These are phyloP conservation scores for Prototheca wickerhamii DNA, from an alignment of 163 green algal species.

Conservation along the genomic window DNA sequence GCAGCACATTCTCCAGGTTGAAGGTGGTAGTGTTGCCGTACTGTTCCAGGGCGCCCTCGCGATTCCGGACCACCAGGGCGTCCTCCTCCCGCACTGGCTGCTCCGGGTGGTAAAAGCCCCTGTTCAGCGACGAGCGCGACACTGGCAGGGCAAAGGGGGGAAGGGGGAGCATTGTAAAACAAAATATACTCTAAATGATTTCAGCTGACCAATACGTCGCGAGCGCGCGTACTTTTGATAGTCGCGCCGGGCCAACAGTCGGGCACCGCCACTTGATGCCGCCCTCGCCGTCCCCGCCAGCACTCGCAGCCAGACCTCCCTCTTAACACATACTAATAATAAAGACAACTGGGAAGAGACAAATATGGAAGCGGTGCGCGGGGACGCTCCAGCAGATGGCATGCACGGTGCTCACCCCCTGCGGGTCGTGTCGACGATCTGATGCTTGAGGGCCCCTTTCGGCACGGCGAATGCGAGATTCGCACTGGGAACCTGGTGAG, in stretches of 20 bases:
- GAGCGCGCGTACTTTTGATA: not conserved
- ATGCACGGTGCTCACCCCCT: too few relatives aligned
- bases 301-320: too few relatives aligned
- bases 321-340: too few relatives aligned
- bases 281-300: too few relatives aligned
- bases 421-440: too few relatives aligned
- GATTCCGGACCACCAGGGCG: not conserved
- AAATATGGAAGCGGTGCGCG: too few relatives aligned
- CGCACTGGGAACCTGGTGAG: too few relatives aligned
- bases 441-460: too few relatives aligned
- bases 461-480: too few relatives aligned
- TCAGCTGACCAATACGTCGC: not conserved
- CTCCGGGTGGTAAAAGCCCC: constrained; percentile 2
- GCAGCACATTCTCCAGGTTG: constrained; percentile 78
- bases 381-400: too few relatives aligned
- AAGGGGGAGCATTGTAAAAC: not conserved
- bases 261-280: too few relatives aligned
- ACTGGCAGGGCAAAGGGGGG: not conserved
- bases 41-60: constrained; percentile 47
- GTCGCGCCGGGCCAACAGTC: not conserved
- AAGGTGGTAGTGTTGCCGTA: constrained; percentile 68
- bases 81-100: not conserved
- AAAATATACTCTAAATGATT: not conserved
- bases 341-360: too few relatives aligned
- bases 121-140: not conserved